A percentile compares a stretch with the other conserved stretches of the same genome.
These are phyloP conservation scores for Lactarius akahatsu DNA, from an alignment of 768 basidiomycete genomes.

Conservation along the genomic window DNA sequence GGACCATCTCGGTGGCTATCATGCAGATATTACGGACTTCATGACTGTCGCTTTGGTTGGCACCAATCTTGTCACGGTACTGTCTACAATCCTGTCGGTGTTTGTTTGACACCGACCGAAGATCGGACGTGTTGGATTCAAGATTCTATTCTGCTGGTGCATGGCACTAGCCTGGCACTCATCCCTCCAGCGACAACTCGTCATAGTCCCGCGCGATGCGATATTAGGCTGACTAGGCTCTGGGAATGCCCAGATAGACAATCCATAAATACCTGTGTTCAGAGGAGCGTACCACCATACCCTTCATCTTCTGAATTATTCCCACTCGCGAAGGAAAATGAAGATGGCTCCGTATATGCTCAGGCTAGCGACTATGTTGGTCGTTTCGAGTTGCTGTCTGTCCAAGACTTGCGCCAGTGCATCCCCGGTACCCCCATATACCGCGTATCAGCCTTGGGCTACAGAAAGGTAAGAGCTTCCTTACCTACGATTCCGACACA, in stretches of 20 bases:
- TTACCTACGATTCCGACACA: not conserved
- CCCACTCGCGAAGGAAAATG: not conserved
- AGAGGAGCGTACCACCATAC: not conserved
- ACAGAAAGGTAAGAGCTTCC: not conserved
- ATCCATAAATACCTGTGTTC: not conserved
- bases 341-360: not conserved
- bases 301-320: not conserved
- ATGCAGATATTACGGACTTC: no score
- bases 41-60: no score
- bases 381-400: not conserved
- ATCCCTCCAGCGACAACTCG: not conserved
- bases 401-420: not conserved
- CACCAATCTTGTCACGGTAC: no score
- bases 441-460: not conserved
- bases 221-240: not conserved
- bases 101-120: not conserved
- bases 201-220: not conserved
- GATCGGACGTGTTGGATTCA: not conserved
- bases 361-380: no score
- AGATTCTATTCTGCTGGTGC: not conserved
- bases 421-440: not conserved
- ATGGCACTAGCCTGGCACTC: not conserved
- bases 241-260: not conserved
- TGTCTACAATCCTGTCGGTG: not conserved
- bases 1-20: no score